Conservation (phyloP, 805 yeast genomes). For the Nakazawaea peltata region DNA sequence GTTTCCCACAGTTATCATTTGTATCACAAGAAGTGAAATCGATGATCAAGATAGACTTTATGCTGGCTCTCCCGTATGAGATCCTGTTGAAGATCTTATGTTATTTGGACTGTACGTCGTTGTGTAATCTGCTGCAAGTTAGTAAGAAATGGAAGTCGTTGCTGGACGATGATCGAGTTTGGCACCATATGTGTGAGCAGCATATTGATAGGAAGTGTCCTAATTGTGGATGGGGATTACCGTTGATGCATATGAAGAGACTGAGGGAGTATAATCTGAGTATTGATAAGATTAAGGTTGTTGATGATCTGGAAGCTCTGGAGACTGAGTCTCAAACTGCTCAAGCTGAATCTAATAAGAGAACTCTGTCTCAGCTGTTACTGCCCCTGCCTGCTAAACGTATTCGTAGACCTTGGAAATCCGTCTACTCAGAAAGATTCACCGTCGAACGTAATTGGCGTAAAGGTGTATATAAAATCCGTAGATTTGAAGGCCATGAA, state of each 20-base stretch:
- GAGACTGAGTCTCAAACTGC: slow-evolving; percentile 10
- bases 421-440: slow-evolving; percentile 85
- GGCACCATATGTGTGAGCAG: slow-evolving; percentile 98
- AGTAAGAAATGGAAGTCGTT: slow-evolving; percentile 77
- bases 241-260: slow-evolving; percentile 82
- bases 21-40: slow-evolving; percentile 72
- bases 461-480: slow-evolving; percentile 60
- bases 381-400: slow-evolving; percentile 10
- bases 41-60: slow-evolving; percentile 82
- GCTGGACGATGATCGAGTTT: slow-evolving; percentile 94
- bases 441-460: slow-evolving; percentile 95
- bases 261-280: slow-evolving; percentile 37
- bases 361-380: slow-evolving; percentile 12
- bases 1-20: slow-evolving; percentile 90
- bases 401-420: slow-evolving; percentile 86
- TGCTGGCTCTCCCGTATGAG: slow-evolving; percentile 79
- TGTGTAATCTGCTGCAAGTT: slow-evolving; percentile 92
- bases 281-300: slow-evolving; percentile 16
- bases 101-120: slow-evolving; percentile 86
- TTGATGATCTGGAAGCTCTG: no score
- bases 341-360: slow-evolving; percentile 8
- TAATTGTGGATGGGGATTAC: slow-evolving; percentile 98
- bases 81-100: slow-evolving; percentile 77
- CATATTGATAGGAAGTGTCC: slow-evolving; percentile 97
- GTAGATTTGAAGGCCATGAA: slow-evolving; percentile 69